phyloP scores from a whole-genome alignment of 2,329 filamentous ascomycete species.

The Geosmithia flava region DNA sequence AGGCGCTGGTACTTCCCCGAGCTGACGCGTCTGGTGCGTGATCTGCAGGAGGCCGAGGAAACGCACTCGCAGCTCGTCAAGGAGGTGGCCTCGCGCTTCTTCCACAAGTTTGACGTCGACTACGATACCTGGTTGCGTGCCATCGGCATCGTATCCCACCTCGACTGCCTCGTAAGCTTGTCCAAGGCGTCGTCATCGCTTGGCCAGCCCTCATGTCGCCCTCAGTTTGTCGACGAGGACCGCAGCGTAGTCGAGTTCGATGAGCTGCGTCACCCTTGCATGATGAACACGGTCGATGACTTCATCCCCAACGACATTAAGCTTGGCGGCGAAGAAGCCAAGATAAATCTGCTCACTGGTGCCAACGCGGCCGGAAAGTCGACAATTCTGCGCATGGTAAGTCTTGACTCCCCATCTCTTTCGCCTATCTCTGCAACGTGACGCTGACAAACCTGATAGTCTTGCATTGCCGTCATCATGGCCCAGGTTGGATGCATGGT shows the following conservation, averaged over 20 bases:
- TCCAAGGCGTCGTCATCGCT: slow-evolving; percentile 77
- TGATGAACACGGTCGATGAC: slow-evolving; percentile 76
- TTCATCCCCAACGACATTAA: slow-evolving; percentile 94
- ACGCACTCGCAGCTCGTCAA: slow-evolving; percentile 85
- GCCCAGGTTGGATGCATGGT: slow-evolving; percentile 93
- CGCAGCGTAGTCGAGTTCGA: slow-evolving; percentile 83
- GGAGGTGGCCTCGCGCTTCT: slow-evolving; percentile 74
- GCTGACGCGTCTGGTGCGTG: slow-evolving; percentile 68
- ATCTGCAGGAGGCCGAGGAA: slow-evolving; percentile 88
- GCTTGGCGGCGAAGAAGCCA: slow-evolving; percentile 68
- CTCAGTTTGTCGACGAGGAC: slow-evolving; percentile 73
- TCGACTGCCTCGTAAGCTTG: slow-evolving; percentile 89
- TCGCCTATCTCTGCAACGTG: not conserved
- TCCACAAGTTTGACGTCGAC: slow-evolving; percentile 74
- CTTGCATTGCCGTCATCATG: slow-evolving; percentile 93
- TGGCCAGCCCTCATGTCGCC: slow-evolving; percentile 79
- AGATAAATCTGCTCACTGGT: slow-evolving; percentile 85
- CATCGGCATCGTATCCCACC: slow-evolving; percentile 80
- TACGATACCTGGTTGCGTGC: slow-evolving; percentile 78
- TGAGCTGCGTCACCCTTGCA: slow-evolving; percentile 89
- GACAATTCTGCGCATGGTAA: slow-evolving; percentile 85
- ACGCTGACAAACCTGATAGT: slow-evolving; percentile 35
- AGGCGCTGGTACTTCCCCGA: slow-evolving; percentile 92
- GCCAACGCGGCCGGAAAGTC: slow-evolving; percentile 97
- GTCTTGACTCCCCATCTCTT: slow-evolving; percentile 10